These are phyloP conservation scores for Areca catechu DNA, from an alignment of 176 grass and related monocot species.

Conservation along the genomic window DNA sequence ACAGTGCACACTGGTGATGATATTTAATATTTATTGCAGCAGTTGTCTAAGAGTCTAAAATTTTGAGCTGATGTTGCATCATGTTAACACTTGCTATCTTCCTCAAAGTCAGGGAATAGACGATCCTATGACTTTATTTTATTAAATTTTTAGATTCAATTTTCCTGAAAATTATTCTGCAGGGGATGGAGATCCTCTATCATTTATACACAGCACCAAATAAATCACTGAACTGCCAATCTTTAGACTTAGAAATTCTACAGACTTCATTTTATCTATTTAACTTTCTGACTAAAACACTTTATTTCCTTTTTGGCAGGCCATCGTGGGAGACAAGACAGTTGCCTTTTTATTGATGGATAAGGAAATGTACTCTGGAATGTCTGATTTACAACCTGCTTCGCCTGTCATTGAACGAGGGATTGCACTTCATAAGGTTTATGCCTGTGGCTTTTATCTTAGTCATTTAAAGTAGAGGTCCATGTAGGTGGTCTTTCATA, in stretches of 20 bases:
- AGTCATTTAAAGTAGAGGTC: not conserved
- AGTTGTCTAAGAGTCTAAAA: not conserved
- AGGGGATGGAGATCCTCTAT: too few relatives aligned
- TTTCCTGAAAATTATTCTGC: too few relatives aligned
- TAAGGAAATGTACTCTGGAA: slow-evolving; percentile 95
- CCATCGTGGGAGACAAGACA: slow-evolving; percentile 97
- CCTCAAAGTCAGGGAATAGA: too few relatives aligned
- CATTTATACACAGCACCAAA: too few relatives aligned
- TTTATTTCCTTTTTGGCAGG: slow-evolving; percentile 32
- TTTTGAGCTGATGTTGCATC: too few relatives aligned
- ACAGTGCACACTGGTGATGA: too few relatives aligned
- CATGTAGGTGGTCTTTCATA: not conserved
- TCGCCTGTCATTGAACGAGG: slow-evolving; percentile 67
- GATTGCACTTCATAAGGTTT: slow-evolving; percentile 88
- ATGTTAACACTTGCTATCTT: too few relatives aligned
- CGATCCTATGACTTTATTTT: too few relatives aligned
- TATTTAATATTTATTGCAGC: not conserved
- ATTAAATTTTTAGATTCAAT: too few relatives aligned
- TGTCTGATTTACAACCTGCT: slow-evolving; percentile 93
- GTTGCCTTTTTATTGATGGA: slow-evolving; percentile 92
- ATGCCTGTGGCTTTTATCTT: not conserved
- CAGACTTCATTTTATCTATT: slow-evolving; percentile 3
- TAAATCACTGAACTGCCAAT: too few relatives aligned
- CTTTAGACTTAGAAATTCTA: too few relatives aligned
- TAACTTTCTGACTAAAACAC: not conserved